Conservation (phyloP, 1,139 yeast genomes). For the Candida tetrigidarum region DNA sequence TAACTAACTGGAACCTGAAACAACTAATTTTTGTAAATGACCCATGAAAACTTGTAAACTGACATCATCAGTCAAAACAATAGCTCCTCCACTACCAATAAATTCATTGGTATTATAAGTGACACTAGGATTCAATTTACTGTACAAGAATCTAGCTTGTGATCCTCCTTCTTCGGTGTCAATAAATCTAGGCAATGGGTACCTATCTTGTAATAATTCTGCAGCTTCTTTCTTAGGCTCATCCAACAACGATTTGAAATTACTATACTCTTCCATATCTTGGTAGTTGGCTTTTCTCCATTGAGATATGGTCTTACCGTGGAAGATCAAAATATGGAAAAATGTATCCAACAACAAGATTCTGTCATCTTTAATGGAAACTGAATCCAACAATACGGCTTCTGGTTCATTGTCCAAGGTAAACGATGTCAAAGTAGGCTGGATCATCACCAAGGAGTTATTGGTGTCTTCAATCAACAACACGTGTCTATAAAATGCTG, state of each 20-base stretch:
- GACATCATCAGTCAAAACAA: slow-evolving; percentile 94
- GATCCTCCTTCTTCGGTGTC: slow-evolving; percentile 98
- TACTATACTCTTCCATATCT: slow-evolving; percentile 86
- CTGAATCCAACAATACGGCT: slow-evolving; percentile 94
- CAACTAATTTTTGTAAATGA: slow-evolving; percentile 85
- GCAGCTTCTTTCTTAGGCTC: slow-evolving; percentile 95
- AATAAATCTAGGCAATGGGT: slow-evolving; percentile 93
- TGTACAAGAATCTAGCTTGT: slow-evolving; percentile 94
- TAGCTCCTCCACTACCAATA: slow-evolving; percentile 57
- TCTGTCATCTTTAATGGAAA: slow-evolving; percentile 87
- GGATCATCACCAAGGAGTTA: slow-evolving; percentile 95
- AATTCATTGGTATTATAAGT: slow-evolving; percentile 69
- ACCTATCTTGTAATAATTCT: slow-evolving; percentile 85
- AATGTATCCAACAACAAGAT: slow-evolving; percentile 90
- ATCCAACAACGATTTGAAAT: slow-evolving; percentile 82
- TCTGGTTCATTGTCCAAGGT: slow-evolving; percentile 81
- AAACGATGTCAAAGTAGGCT: slow-evolving; percentile 91
- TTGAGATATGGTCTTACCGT: slow-evolving; percentile 91
- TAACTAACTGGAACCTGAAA: slow-evolving; percentile 44
- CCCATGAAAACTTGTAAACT: slow-evolving; percentile 90
- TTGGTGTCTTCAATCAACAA: slow-evolving; percentile 89
- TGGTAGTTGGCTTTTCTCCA: slow-evolving; percentile 98
- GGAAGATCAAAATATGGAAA: slow-evolving; percentile 94
- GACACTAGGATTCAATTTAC: slow-evolving; percentile 92
- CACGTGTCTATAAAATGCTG: slow-evolving; percentile 95